Base-by-base conservation (phyloP, 2,329 filamentous ascomycete species). In the Zasmidium cellare region DNA sequence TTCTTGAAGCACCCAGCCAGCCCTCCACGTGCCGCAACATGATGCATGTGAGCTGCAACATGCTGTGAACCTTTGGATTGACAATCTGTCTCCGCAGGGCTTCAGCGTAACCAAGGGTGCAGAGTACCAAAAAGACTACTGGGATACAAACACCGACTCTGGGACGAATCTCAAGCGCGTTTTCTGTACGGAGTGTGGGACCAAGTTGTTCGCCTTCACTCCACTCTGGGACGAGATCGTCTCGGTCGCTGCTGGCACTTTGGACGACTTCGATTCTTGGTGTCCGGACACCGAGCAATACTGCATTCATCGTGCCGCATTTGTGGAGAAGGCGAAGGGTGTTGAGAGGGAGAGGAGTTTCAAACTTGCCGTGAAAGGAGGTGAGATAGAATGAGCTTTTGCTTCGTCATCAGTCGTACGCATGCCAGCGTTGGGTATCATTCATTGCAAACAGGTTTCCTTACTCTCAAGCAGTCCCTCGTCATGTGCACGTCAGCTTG, bases 181-280 rank as follows among this genome's bases (percentile, higher is more conserved):
- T 48, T 81, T 80, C 58, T 81, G 79, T 59, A 59, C 63, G 16
- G 72, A 61, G 11, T 78, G 76, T 63, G 76, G 77, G 16, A 74
- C 53, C 35, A 65, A 58, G 23, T 48, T 67, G 1, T 66, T 67
- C 51, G 62, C 62, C 16, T 62, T 50, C 22, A 64, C 66, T 12
- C 53, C 62, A 12, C 46, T 64, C 14, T 56, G 51, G 53, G 59
- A 65, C 18, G 53, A 58, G 18, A 64, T 67, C 20, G 65, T 69
- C 16, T 64, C 60, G 23, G 51, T 67, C 12, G 56, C 63, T 5
- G 67, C 64, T 11, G 67, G 64, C 2, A 65, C 61, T 11, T 41
- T 67, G 28, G 63, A 67, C 51, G 65, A 65, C 38, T 67, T 67
- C 47, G 60, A 62, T 6, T 47, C 60, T 1, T 67, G 66, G 65